Evolutionary conservation across 305 asterid genomes (phyloP).

Genomic region (Withania somnifera): DNA sequence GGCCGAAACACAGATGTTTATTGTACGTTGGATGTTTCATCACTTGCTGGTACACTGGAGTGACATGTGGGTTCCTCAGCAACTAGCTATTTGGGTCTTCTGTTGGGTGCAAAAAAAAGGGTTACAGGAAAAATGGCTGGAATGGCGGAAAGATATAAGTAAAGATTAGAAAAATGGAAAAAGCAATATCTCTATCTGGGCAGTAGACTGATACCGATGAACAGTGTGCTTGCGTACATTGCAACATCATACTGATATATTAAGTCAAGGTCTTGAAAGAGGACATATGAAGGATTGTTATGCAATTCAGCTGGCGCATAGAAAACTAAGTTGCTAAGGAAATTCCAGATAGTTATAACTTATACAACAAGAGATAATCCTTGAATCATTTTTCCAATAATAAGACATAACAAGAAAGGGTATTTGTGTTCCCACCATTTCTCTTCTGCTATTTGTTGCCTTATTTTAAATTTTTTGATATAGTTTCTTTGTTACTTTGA

Average conservation of each 20-base stretch:
- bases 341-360: not conserved
- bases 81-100: not conserved
- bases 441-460: too few relatives aligned
- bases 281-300: not conserved
- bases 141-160: not conserved
- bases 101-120: not conserved
- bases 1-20: too few relatives aligned
- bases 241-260: not conserved
- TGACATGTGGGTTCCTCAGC: not conserved
- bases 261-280: not conserved
- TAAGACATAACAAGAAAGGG: not conserved
- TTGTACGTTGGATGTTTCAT: not conserved
- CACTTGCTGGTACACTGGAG: not conserved
- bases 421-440: too few relatives aligned
- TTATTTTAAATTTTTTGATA: too few relatives aligned
- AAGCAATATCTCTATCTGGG: not conserved
- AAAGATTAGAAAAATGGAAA: not conserved
- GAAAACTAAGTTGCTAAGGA: not conserved
- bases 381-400: not conserved
- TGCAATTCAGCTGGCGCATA: not conserved
- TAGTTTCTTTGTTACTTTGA: too few relatives aligned
- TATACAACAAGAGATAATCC: not conserved
- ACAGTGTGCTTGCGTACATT: not conserved
- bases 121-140: not conserved
- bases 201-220: not conserved